Evolutionary conservation across 345 rosid species (phyloP).

Genomic region (Brassica carinata): DNA sequence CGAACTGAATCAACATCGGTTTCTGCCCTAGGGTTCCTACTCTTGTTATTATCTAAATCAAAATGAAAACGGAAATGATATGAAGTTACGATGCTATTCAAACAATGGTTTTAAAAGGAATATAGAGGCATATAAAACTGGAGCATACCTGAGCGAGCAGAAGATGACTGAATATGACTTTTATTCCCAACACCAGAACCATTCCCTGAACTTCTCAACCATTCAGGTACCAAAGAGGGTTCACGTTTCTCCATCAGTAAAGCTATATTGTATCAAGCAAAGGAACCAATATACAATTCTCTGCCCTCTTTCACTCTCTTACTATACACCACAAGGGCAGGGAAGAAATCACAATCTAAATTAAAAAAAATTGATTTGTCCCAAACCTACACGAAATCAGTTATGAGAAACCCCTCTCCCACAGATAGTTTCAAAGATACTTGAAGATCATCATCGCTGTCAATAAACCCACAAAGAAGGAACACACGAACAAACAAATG

Average conservation of each 20-base stretch:
- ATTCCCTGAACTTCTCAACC: slow-evolving; percentile 77
- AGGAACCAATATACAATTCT: not conserved
- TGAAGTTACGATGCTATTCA: slow-evolving; percentile 15
- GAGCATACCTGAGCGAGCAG: slow-evolving; percentile 61
- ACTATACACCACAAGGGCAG: not conserved
- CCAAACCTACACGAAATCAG: not conserved
- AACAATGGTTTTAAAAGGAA: not conserved
- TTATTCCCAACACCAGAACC: slow-evolving; percentile 62
- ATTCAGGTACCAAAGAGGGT: slow-evolving; percentile 80
- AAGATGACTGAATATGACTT: slow-evolving; percentile 52
- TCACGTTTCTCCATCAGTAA: slow-evolving; percentile 71
- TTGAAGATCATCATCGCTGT: slow-evolving; percentile 43
- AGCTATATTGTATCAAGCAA: too few species aligned
- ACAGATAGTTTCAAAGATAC: slow-evolving; percentile 50
- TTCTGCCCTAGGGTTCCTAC: slow-evolving; percentile 55
- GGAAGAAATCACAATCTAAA: not conserved
- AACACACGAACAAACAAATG: slow-evolving; percentile 50
- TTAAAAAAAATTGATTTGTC: not conserved
- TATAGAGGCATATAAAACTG: not conserved
- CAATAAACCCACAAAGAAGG: slow-evolving; percentile 15
- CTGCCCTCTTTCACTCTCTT: not conserved
- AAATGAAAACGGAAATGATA: not conserved
- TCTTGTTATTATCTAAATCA: slow-evolving; percentile 56
- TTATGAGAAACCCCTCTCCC: slow-evolving; percentile 42
- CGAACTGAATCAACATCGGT: too few species aligned